Evolutionary conservation across 2,329 filamentous ascomycete species (phyloP).

Genomic region (Epichloe coenophiala): DNA sequence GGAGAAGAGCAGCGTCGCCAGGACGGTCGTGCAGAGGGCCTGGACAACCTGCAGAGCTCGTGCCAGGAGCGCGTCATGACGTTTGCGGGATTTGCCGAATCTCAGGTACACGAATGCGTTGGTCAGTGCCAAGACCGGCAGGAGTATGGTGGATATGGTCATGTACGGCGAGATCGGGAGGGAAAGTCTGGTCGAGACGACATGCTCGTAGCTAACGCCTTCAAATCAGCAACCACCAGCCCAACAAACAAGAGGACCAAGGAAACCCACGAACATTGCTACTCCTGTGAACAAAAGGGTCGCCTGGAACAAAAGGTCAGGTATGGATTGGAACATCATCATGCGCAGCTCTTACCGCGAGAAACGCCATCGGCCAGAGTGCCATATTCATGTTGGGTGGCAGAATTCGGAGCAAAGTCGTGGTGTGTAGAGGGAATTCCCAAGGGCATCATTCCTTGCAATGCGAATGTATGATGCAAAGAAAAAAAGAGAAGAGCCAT

Average conservation of each 20-base stretch:
- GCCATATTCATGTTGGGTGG: neutral
- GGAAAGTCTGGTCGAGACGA: conserved; percentile 1
- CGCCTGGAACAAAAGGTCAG: neutral
- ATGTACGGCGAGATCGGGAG: conserved; percentile 2
- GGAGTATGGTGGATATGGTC: neutral
- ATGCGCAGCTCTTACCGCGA: neutral
- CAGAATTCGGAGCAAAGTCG: neutral
- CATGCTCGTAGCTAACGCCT: conserved; percentile 1
- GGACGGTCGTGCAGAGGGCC: conserved; percentile 4
- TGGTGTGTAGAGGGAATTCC: neutral
- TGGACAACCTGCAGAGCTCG: conserved; percentile 4
- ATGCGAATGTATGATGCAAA: neutral
- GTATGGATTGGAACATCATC: neutral
- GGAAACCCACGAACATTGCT: neutral
- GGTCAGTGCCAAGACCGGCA: neutral
- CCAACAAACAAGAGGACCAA: neutral
- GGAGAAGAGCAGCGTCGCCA: conserved; percentile 10
- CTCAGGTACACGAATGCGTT: neutral
- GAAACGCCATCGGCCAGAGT: neutral
- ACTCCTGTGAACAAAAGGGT: neutral
- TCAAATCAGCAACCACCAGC: neutral
- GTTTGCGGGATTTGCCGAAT: neutral
- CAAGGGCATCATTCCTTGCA: too few relatives aligned
- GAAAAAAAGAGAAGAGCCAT: neutral
- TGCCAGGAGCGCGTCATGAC: neutral